Percentiles rank a stretch among this genome's conserved stretches.
Evolutionary conservation across 164 flowering plant genomes (phyloP).

Genomic region (Vitis riparia): DNA sequence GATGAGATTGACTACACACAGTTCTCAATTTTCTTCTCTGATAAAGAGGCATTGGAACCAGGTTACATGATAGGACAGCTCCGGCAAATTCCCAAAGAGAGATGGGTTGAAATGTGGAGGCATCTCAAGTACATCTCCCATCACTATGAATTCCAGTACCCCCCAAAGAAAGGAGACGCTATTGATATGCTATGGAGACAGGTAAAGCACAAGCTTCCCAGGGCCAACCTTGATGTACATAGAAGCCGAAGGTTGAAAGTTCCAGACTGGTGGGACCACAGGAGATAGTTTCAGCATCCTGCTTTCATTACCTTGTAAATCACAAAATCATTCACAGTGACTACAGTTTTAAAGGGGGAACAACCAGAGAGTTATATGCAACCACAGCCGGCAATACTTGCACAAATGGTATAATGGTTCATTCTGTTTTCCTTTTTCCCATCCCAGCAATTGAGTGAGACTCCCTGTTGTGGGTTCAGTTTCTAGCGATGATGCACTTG

Average conservation of each 20-base stretch:
- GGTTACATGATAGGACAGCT: constrained; percentile 69
- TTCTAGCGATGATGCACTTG: no score
- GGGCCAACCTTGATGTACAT: constrained; percentile 62
- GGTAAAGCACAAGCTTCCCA: constrained; percentile 79
- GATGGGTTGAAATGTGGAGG: constrained; percentile 88
- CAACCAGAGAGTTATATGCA: background rate
- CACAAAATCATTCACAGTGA: constrained; percentile 1
- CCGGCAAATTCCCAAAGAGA: constrained; percentile 57
- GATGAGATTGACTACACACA: constrained; percentile 79
- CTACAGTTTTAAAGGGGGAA: background rate
- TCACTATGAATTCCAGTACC: constrained; percentile 85
- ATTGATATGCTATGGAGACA: constrained; percentile 94
- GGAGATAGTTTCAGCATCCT: constrained; percentile 31
- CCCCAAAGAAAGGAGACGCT: constrained; percentile 79
- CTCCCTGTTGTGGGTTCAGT: no score
- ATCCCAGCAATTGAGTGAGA: no score
- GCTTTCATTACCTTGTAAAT: constrained; percentile 21
- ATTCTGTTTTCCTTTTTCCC: no score
- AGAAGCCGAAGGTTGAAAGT: constrained; percentile 71
- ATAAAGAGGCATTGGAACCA: constrained; percentile 68
- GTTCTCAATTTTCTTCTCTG: constrained; percentile 84
- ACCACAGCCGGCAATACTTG: background rate
- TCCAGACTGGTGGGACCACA: constrained; percentile 77
- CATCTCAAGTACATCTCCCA: constrained; percentile 65
- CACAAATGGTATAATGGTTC: no score